These are phyloP conservation scores for Gracilariopsis chorda DNA, from an alignment of 23 red algal species.

Conservation along the genomic window DNA sequence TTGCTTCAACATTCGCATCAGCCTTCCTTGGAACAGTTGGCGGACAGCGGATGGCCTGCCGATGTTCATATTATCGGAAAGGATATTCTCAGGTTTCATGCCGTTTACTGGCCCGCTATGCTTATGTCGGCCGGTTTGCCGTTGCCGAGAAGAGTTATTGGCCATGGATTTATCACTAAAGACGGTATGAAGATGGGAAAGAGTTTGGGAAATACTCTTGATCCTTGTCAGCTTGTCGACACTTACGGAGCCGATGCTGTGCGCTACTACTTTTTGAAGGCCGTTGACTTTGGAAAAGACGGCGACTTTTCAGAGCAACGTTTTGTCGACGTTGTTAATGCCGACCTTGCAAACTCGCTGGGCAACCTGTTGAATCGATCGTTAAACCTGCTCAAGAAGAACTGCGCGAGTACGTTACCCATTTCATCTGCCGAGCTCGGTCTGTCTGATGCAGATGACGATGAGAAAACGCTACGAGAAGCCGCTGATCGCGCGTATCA, in stretches of 20 bases:
- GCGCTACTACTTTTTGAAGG: constrained; percentile 92
- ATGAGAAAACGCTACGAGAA: constrained; percentile 31
- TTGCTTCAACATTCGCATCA: constrained; percentile 56
- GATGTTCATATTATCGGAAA: constrained; percentile 96
- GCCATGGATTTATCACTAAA: constrained; percentile 98
- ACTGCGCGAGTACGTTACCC: constrained; percentile 62
- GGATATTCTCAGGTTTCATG: constrained; percentile 99
- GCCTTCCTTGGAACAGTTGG: constrained; percentile 32
- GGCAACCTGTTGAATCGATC: constrained; percentile 89
- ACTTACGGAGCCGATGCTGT: constrained; percentile 87
- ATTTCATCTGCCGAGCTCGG: constrained; percentile 43
- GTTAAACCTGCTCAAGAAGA: constrained; percentile 76
- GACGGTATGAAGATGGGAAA: constrained; percentile 99
- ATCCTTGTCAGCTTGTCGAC: constrained; percentile 77
- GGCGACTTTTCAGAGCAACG: constrained; percentile 93
- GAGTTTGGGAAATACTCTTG: constrained; percentile 86
- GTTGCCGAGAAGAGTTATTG: constrained; percentile 73
- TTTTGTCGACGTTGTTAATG: constrained; percentile 92
- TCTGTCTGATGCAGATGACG: not conserved
- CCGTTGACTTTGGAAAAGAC: constrained; percentile 92
- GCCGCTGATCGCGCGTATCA: constrained; percentile 28
- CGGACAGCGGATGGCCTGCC: constrained; percentile 82
- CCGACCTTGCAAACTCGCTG: constrained; percentile 89
- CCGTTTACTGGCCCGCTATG: constrained; percentile 99
- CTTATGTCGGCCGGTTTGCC: constrained; percentile 88